Percentiles rank a stretch among this genome's conserved stretches.
These are phyloP conservation scores for Cryphonectria radicalis DNA, from an alignment of 2,329 filamentous ascomycete genomes.

Conservation along the genomic window DNA sequence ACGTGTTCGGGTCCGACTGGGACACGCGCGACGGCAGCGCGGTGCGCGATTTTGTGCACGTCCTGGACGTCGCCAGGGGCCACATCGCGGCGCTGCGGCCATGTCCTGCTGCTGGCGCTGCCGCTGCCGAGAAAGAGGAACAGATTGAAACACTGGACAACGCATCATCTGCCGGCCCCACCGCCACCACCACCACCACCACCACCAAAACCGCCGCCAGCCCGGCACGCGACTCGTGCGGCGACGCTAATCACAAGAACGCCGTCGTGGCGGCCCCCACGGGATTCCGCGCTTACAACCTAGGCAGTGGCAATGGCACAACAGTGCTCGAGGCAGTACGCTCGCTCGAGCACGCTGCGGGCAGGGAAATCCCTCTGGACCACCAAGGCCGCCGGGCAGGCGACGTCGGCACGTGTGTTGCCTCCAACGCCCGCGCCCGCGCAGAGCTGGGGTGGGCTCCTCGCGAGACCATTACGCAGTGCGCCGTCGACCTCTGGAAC, in stretches of 20 bases:
- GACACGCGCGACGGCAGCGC: conserved; percentile 68
- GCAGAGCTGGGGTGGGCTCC: conserved; percentile 49
- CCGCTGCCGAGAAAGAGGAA: conserved; percentile 16
- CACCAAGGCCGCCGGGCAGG: conserved; percentile 45
- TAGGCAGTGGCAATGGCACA: conserved; percentile 51
- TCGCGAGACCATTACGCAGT: conserved; percentile 39
- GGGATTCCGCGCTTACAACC: conserved; percentile 50
- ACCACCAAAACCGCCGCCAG: background rate
- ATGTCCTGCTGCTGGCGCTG: conserved; percentile 35
- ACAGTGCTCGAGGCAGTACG: conserved; percentile 50
- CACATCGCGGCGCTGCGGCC: conserved; percentile 63
- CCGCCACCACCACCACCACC: background rate
- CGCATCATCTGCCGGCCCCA: background rate
- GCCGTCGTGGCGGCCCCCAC: conserved; percentile 33
- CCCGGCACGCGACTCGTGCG: background rate
- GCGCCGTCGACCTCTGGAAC: conserved; percentile 42
- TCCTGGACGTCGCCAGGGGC: conserved; percentile 65
- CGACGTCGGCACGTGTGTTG: conserved; percentile 50
- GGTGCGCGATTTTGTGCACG: conserved; percentile 70
- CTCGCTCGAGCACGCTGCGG: conserved; percentile 44
- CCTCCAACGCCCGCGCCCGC: conserved; percentile 44
- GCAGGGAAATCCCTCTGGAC: conserved; percentile 43
- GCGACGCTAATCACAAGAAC: too few species aligned
- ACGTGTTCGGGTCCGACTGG: conserved; percentile 68
- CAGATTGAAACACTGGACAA: background rate